Evolutionary conservation across 176 grass and related monocot genomes (phyloP).

Genomic region (Carex cristatella): DNA sequence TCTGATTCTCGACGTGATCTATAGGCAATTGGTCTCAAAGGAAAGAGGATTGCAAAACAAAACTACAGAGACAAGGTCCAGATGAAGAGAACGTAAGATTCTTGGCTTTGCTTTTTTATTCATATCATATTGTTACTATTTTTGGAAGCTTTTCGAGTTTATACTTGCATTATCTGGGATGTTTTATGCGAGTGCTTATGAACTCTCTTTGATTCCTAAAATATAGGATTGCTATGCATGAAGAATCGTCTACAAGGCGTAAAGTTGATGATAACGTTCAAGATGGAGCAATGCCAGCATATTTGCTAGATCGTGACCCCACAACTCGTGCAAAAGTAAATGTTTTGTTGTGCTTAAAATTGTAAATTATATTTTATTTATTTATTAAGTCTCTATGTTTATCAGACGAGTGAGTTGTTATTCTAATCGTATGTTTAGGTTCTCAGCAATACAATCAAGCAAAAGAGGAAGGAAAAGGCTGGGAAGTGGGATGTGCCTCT

Average conservation of each 20-base stretch:
- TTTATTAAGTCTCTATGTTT: not conserved
- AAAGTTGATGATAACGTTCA: conserved; percentile 71
- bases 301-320: conserved; percentile 82
- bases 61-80: conserved; percentile 80
- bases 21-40: conserved; percentile 69
- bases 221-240: conserved; percentile 81
- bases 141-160: not conserved
- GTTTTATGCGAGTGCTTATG: not conserved
- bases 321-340: conserved; percentile 72
- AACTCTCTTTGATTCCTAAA: not conserved
- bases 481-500: conserved; percentile 92
- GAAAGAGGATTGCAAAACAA: conserved; percentile 84
- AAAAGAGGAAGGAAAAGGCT: conserved; percentile 86
- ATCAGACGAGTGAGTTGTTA: not conserved
- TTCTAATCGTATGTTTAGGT: conserved; percentile 33
- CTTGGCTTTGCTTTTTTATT: not conserved
- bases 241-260: conserved; percentile 66
- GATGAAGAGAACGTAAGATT: conserved; percentile 91
- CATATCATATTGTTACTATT: not conserved
- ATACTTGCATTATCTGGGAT: not conserved
- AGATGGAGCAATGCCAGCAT: conserved; percentile 69
- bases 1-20: not conserved
- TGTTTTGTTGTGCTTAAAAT: not conserved
- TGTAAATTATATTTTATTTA: not conserved
- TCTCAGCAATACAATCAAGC: conserved; percentile 91